Conservation (phyloP, 805 yeast species). For the Metschnikowia rubicola region DNA sequence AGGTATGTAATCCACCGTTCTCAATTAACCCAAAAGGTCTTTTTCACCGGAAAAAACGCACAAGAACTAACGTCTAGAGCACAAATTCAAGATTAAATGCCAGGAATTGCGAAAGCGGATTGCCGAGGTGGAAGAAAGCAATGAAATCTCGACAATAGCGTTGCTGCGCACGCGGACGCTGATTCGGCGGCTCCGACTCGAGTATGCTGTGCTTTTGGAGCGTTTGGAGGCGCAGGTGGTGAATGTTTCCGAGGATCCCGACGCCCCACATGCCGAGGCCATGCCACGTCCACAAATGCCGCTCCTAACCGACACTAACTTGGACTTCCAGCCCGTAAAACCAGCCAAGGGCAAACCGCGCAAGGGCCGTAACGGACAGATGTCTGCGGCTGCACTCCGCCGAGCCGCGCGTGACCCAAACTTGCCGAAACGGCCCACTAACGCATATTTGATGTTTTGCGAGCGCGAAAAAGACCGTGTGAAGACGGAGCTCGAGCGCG, state of each 20-base stretch:
- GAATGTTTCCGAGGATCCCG: constrained; percentile 25
- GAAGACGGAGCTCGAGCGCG: constrained; percentile 52
- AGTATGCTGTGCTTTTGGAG: constrained; percentile 77
- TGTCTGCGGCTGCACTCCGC: constrained; percentile 18
- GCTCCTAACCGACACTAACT: constrained; percentile 30
- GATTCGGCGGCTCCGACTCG: constrained; percentile 75
- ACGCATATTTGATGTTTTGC: constrained; percentile 84
- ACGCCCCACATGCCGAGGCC: constrained; percentile 24
- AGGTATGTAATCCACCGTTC: constrained; percentile 27
- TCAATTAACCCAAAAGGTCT: not conserved
- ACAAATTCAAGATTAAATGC: constrained; percentile 59
- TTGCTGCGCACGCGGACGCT: constrained; percentile 73
- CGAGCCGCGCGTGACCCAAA: constrained; percentile 68
- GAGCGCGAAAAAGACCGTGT: constrained; percentile 79
- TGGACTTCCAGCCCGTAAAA: constrained; percentile 18
- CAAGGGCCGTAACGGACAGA: constrained; percentile 13
- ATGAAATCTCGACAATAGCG: constrained; percentile 72
- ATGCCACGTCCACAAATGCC: constrained; percentile 43
- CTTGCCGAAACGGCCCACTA: constrained; percentile 84
- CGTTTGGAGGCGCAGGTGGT: constrained; percentile 56
- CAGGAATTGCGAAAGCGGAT: constrained; percentile 67
- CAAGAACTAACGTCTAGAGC: constrained; percentile 24
- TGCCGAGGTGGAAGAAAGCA: constrained; percentile 68
- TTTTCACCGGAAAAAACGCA: not conserved
- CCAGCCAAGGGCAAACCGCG: constrained; percentile 8